Evolutionary conservation across 1,284 basidiomycete species (phyloP), one percentile per base, ranked within the genome.

Genomic region (Paramarasmius palmivorus): DNA sequence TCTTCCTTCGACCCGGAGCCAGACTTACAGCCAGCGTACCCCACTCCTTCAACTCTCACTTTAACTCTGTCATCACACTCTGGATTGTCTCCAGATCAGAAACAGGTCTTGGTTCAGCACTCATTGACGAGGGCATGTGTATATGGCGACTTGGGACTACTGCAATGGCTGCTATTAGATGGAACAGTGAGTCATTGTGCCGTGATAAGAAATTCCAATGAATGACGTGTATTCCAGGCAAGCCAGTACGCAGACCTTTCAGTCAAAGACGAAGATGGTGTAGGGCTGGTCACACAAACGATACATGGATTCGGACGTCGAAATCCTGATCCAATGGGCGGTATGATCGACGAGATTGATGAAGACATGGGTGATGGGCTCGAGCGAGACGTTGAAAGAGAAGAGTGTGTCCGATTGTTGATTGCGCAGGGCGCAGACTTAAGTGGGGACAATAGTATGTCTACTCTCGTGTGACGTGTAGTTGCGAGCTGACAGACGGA

Each of bases 221-320:
- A 32, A 32, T 12, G 29, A 12, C 29, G 12, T 32, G 12, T n/a
- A 75, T 79, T 77, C 58, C 87, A 84, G 61, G 85, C 81, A 39
- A 91, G 85, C 71, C 73, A 74, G 40, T 84, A 75, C 68, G 72
- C 90, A 53, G 88, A 92, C 69, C 76, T 92, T 45, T 72, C 73
- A 45, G 68, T 79, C 52, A 80, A 84, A 59, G 93, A 95, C 68
- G 93, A 95, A 52, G 93, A 95, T 60, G 91, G 90, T 14, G 74
- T 92, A 50, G 86, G 88, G 39, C 73, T 93, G 41, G 79, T 94
- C 63, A 92, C 88, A 61, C 77, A 86, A 56, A 77, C 88, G n/a
- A 90, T 94, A 60, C 82, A 90, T 58, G 88, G 90, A 8, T 95
- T 94, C 67, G 90, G 91, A 20, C 82, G 85, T 49, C 89, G 91